A percentile compares a stretch with the other conserved stretches of the same genome.
Conservation (phyloP, 495 filamentous ascomycete genomes). For the Staphylotrichum tortipilum region DNA sequence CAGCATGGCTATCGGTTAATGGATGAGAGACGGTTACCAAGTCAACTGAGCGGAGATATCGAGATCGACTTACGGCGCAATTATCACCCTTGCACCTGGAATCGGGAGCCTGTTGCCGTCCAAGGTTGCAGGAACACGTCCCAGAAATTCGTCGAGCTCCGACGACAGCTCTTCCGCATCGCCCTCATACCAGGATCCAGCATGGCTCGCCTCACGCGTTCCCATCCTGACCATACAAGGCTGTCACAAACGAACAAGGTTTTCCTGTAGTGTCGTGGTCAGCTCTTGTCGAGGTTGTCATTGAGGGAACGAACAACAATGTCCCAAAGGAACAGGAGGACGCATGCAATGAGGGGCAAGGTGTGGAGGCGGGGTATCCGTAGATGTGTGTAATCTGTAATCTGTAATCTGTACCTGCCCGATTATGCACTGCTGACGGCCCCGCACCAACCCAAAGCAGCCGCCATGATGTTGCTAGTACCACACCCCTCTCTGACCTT, state of each 20-base stretch:
- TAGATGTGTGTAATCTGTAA: no score
- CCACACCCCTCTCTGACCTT: no score
- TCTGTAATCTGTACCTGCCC: no score
- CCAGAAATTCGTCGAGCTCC: conserved; percentile 76
- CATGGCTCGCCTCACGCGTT: conserved; percentile 57
- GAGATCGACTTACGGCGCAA: conserved; percentile 72
- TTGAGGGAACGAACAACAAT: no score
- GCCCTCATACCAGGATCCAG: conserved; percentile 68
- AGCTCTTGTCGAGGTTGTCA: no score
- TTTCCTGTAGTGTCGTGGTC: no score
- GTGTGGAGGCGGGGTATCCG: no score
- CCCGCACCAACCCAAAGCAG: no score
- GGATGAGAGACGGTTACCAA: not conserved
- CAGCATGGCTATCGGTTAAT: conserved; percentile 73
- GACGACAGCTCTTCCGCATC: conserved; percentile 47
- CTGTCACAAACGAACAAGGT: not conserved
- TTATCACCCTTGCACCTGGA: conserved; percentile 74
- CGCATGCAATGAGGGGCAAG: no score
- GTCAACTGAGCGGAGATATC: conserved; percentile 1
- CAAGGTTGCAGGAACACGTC: conserved; percentile 56
- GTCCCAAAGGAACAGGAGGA: no score
- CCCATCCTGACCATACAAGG: conserved; percentile 6
- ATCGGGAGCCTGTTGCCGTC: conserved; percentile 57
- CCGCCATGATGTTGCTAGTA: no score
- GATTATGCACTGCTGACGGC: no score